Evolutionary conservation across 805 yeast species (phyloP).

Genomic region (Cyberlindnera japonica): DNA sequence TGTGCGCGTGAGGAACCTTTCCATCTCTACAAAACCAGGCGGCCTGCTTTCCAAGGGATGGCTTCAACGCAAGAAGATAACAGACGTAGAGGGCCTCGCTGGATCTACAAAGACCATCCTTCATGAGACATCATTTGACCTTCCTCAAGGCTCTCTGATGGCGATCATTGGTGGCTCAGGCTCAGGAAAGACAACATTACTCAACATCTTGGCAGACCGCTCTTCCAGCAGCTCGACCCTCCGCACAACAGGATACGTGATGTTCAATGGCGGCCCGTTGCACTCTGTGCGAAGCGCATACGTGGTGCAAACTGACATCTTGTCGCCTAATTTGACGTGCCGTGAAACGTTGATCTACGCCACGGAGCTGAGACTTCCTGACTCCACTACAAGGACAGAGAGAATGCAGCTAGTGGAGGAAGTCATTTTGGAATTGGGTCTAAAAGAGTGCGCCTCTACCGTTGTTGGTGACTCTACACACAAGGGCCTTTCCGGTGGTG

Average conservation of each 20-base stretch:
- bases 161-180: slow-evolving; percentile 92
- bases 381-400: slow-evolving; percentile 38
- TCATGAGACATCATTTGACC: slow-evolving; percentile 49
- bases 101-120: slow-evolving; percentile 11
- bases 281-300: slow-evolving; percentile 43
- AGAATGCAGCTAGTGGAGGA: slow-evolving; percentile 53
- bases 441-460: slow-evolving; percentile 64
- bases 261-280: slow-evolving; percentile 29
- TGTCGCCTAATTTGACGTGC: slow-evolving; percentile 69
- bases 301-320: slow-evolving; percentile 72
- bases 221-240: slow-evolving; percentile 36
- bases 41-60: not conserved
- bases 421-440: slow-evolving; percentile 62
- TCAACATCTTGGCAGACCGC: slow-evolving; percentile 63
- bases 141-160: slow-evolving; percentile 62
- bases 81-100: slow-evolving; percentile 6
- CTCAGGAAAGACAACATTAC: slow-evolving; percentile 78
- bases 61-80: not conserved
- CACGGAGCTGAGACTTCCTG: slow-evolving; percentile 66
- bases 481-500: slow-evolving; percentile 79
- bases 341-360: slow-evolving; percentile 69
- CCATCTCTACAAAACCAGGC: slow-evolving; percentile 9
- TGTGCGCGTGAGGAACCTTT: slow-evolving; percentile 15
- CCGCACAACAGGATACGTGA: slow-evolving; percentile 39
- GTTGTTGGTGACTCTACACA: slow-evolving; percentile 53